phyloP scores from a whole-genome alignment of 805 yeast species.

The Tetrapisispora pingtungensis region DNA sequence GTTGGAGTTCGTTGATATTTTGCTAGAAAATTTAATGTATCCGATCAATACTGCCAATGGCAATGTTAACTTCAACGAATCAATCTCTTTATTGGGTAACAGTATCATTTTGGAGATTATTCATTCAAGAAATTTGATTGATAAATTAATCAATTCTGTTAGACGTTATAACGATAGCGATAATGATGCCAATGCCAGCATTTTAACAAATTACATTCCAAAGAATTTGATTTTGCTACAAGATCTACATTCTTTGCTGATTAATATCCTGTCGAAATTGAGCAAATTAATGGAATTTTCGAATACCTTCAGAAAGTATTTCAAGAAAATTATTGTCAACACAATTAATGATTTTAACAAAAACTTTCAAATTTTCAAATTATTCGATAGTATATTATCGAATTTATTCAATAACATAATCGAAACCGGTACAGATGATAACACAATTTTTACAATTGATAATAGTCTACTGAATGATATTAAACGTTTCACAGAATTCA shows the following conservation, averaged over 20 bases:
- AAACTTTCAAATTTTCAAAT: slow-evolving; percentile 15
- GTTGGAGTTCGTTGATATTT: slow-evolving; percentile 19
- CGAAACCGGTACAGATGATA: slow-evolving; percentile 8
- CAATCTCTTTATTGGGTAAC: neutral
- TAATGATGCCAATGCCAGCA: too few species aligned
- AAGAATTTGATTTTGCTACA: neutral
- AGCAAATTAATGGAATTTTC: neutral
- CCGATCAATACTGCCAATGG: neutral
- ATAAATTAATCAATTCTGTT: neutral
- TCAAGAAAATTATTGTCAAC: slow-evolving; percentile 10
- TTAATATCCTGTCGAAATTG: neutral
- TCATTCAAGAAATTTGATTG: neutral
- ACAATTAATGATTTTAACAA: slow-evolving; percentile 14
- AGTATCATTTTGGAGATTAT: neutral
- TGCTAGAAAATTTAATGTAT: slow-evolving; percentile 7
- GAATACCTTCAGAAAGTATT: slow-evolving; percentile 3
- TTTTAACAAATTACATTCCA: neutral
- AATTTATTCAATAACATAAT: slow-evolving; percentile 8
- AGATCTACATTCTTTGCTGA: neutral
- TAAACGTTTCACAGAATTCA: slow-evolving; percentile 10
- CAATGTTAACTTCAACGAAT: neutral
- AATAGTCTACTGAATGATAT: slow-evolving; percentile 9
- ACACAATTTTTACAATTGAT: slow-evolving; percentile 6
- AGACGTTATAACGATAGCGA: neutral
- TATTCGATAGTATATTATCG: slow-evolving; percentile 6